Evolutionary conservation across 2,329 filamentous ascomycete genomes (phyloP).

Genomic region (Hypoxylon sp.): DNA sequence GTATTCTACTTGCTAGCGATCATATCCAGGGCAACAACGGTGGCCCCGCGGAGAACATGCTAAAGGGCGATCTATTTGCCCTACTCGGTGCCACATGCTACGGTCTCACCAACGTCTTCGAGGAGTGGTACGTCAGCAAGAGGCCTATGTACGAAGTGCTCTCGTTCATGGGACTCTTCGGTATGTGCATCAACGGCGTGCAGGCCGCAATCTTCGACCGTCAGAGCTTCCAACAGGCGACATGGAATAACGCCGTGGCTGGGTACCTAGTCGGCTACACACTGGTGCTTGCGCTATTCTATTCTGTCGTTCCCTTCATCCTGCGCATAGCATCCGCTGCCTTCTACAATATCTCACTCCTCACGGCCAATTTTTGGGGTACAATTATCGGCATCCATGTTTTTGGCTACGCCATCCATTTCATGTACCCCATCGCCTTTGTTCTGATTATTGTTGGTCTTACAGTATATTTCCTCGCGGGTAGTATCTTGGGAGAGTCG

Average conservation of each 20-base stretch:
- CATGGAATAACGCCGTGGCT: constrained; percentile 77
- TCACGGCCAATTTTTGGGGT: constrained; percentile 98
- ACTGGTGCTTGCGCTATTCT: constrained; percentile 85
- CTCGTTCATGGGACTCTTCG: constrained; percentile 90
- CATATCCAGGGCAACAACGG: constrained; percentile 84
- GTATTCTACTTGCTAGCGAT: constrained; percentile 87
- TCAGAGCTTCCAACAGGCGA: constrained; percentile 73
- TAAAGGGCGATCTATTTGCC: constrained; percentile 95
- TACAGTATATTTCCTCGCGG: constrained; percentile 88
- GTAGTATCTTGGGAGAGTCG: constrained; percentile 85
- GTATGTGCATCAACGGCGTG: constrained; percentile 89
- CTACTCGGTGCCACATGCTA: constrained; percentile 92
- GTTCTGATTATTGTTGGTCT: constrained; percentile 91
- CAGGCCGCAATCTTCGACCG: constrained; percentile 95
- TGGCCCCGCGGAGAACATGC: constrained; percentile 75
- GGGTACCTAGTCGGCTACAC: constrained; percentile 95
- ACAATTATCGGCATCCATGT: constrained; percentile 92
- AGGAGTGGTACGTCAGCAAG: constrained; percentile 93
- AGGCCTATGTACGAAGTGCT: constrained; percentile 93
- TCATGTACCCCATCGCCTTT: constrained; percentile 95
- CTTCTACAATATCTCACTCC: constrained; percentile 95
- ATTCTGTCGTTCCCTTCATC: constrained; percentile 87
- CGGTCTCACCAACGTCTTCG: constrained; percentile 89
- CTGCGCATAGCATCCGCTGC: constrained; percentile 92
- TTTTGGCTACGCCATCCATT: constrained; percentile 85